These are phyloP conservation scores for Schizosaccharomyces pombe DNA, from an alignment of 805 yeast genomes.

Conservation along the genomic window DNA sequence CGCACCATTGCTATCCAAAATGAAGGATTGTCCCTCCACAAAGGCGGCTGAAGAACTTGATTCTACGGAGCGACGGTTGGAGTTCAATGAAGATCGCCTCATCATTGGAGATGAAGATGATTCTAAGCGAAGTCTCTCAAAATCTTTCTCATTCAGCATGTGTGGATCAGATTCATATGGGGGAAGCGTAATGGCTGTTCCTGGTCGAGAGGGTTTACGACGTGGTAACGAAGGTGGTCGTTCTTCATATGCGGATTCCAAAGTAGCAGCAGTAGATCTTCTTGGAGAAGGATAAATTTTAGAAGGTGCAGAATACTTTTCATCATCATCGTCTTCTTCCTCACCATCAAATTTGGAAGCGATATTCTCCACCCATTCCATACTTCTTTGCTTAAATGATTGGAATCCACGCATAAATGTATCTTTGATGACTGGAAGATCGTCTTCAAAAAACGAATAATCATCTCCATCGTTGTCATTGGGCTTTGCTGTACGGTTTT, in stretches of 20 bases:
- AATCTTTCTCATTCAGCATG: background rate
- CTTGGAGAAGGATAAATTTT: background rate
- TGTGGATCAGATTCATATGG: slow-evolving; percentile 1
- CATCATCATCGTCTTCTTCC: background rate
- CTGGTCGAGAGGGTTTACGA: background rate
- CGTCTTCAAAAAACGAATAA: background rate
- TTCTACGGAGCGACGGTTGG: background rate
- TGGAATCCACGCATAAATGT: background rate
- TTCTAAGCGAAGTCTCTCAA: background rate
- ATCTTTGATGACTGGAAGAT: background rate
- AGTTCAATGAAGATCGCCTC: background rate
- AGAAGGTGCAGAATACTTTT: background rate
- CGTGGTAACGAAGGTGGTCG: background rate
- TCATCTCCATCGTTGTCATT: background rate
- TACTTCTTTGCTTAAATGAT: background rate
- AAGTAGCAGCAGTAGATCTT: background rate
- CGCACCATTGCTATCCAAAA: background rate
- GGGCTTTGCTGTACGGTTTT: no score
- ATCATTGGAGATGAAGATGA: background rate
- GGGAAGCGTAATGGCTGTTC: background rate
- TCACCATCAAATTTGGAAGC: background rate
- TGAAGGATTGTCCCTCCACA: background rate
- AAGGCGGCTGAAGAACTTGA: background rate
- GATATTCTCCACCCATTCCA: background rate
- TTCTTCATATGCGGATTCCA: background rate